Evolutionary conservation across 345 rosid species (phyloP), one percentile per base, ranked within the genome.

Genomic region (Draba incana): DNA sequence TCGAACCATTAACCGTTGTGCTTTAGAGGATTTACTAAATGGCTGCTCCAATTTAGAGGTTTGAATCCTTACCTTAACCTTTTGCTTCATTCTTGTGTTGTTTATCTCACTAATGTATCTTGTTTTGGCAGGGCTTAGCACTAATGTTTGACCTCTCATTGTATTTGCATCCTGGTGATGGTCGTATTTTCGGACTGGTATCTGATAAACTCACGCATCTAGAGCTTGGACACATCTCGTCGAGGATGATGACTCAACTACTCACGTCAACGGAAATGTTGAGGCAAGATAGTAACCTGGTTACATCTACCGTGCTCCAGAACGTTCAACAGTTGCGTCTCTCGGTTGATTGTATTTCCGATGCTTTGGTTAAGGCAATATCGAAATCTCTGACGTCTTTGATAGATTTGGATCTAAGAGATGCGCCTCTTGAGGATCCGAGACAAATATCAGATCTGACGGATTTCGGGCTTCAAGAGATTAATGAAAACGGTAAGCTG

Each of bases 21-120:
- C 87, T 59, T 82, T 90, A 68, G 92, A 90, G 83, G 91, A 83
- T 75, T 81, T 93, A 74, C 90, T 90, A 2, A 66, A 74, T 64
- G 89, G 96, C 52, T 93, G 98, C 84, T 70, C 81, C 10, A 84
- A 76, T 63, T 82, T 93, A 80, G 97, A 93, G 88, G 98, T 92
- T 86, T 88, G 92, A 66, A 52, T 66, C 58, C 20, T 20, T 20
- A 20, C 20, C 0, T 20, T 20, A 20, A 20, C 20, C 20, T 20
- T 20, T 20, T 20, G 20, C 20, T 20, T 20, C 20, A 20, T 20
- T 45, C 55, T n/a, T 9, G 11, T 0, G 14, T 53, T 46, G 15
- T 9, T 15, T 38, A 2, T 72, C 16, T 9, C 2, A 0, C 47
- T 56, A 14, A 16, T 55, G 6, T 64, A 16, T 31, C 56, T 52